Base-by-base conservation (phyloP, 202 grass and related monocot genomes). In the Musa balbisiana region DNA sequence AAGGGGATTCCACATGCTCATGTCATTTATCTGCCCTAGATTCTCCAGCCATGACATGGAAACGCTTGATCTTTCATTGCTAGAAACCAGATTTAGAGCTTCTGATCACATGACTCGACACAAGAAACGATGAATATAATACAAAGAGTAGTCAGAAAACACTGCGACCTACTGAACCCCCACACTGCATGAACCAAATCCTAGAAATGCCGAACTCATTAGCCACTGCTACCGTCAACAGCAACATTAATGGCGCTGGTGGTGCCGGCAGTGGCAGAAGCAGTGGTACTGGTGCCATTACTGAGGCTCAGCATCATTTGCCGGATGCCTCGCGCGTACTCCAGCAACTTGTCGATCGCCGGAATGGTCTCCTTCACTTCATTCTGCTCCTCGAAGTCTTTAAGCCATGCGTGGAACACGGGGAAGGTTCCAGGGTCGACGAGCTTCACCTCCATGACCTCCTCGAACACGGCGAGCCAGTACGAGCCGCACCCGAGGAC, bases 361-460 rank as follows among this genome's bases (percentile, higher is more conserved):
- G 84, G 88, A 24, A 91, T 29, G 67, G 63, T 85, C 80, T 59
- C 74, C 29, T 49, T 83, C 65, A 91, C 84, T 2, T 15, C 33
- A 6, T 72, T 55, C 1, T 80, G 3, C 2, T 22, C 22, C 0
- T 17, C 59, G 63, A 87, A 93, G 22, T 84, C 81, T 4, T 73
- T 52, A 13, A 51, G 77, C 91, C 87, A 95, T 19, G 55, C 80
- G 29, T 72, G 60, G 8, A 95, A 74, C 12, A 62, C 71, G 0
- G 86, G 84, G 69, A 63, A 67, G 17, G 74, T 49, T 8, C 60
- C 82, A 2, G 49, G 83, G 1, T 72, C 69, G 20, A 91, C 10
- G 52, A 95, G 13, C 16, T 20, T 79, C 49, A 82, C 78, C 12
- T 78, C 84, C n/a, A 82, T 19, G 15, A 83, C 63, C 81, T 95